Conservation (phyloP, 768 basidiomycete species). For the Plicaturopsis crispa region DNA sequence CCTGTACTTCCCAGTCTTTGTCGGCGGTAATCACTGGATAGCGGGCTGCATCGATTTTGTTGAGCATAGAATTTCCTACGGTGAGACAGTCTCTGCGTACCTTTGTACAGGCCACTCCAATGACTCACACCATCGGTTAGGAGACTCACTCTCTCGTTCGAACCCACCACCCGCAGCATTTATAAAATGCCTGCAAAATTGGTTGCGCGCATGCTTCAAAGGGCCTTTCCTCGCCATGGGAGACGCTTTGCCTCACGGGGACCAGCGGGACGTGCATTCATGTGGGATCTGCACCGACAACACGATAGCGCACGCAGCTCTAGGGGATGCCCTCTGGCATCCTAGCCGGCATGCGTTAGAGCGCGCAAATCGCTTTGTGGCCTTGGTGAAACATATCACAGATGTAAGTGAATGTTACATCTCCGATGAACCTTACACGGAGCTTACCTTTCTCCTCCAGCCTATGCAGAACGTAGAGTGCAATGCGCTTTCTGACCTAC, state of each 20-base stretch:
- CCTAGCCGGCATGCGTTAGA: neutral
- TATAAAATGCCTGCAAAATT: neutral
- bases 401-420: neutral
- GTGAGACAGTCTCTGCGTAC: neutral
- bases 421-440: neutral
- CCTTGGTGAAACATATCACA: conserved; percentile 1
- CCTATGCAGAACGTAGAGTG: neutral
- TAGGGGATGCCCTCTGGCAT: conserved; percentile 10
- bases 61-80: neutral
- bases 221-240: neutral
- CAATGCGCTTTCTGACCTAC: neutral
- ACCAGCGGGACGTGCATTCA: conserved; percentile 12
- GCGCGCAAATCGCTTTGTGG: conserved; percentile 7
- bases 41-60: neutral
- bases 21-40: neutral
- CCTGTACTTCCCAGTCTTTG: neutral
- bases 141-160: neutral
- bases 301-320: conserved; percentile 11
- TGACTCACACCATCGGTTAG: neutral
- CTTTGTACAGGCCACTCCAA: neutral
- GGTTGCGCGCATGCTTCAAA: neutral
- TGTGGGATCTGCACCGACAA: conserved; percentile 14
- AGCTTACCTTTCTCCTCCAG: neutral
- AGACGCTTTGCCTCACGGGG: conserved; percentile 5
- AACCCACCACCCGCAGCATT: neutral